phyloP scores from a whole-genome alignment of 148 eudicot species.

The Chenopodium quinoa region DNA sequence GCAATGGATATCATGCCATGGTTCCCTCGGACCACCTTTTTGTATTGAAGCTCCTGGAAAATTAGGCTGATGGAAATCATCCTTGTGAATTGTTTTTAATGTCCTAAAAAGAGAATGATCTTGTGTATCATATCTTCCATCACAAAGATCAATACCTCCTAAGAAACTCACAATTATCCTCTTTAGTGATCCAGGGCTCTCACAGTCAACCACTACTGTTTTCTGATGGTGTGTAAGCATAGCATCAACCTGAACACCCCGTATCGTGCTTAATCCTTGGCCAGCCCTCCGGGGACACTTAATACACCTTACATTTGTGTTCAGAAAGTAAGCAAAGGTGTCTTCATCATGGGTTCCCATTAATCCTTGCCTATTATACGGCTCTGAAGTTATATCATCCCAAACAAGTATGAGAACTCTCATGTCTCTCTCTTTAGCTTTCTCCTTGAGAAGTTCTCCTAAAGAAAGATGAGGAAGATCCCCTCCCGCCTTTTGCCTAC shows the following conservation, averaged over 20 bases:
- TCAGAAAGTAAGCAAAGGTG: conserved; percentile 50
- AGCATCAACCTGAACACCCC: conserved; percentile 48
- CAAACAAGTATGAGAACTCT: conserved; percentile 74
- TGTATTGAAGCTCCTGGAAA: conserved; percentile 53
- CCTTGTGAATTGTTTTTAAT: conserved; percentile 41
- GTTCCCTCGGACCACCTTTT: conserved; percentile 93
- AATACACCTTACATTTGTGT: conserved; percentile 55
- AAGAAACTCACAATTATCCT: conserved; percentile 60
- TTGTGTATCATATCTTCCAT: conserved; percentile 72
- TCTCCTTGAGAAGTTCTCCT: conserved; percentile 58
- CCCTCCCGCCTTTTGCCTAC: conserved; percentile 33
- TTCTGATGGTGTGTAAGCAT: conserved; percentile 92
- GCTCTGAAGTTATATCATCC: conserved; percentile 79
- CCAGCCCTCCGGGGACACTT: conserved; percentile 62
- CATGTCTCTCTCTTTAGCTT: conserved; percentile 50
- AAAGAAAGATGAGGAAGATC: conserved; percentile 39
- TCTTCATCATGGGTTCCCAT: conserved; percentile 85
- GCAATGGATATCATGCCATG: conserved; percentile 92
- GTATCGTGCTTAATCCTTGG: conserved; percentile 45
- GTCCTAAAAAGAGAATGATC: conserved; percentile 64
- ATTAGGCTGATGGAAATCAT: conserved; percentile 85
- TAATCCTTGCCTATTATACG: conserved; percentile 40
- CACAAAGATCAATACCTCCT: conserved; percentile 91
- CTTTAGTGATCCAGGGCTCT: conserved; percentile 31
- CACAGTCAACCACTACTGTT: conserved; percentile 56